A percentile compares a stretch with the other conserved stretches of the same genome.
Conservation (phyloP, 257 asterid species). For the Primulina huaijiensis region DNA sequence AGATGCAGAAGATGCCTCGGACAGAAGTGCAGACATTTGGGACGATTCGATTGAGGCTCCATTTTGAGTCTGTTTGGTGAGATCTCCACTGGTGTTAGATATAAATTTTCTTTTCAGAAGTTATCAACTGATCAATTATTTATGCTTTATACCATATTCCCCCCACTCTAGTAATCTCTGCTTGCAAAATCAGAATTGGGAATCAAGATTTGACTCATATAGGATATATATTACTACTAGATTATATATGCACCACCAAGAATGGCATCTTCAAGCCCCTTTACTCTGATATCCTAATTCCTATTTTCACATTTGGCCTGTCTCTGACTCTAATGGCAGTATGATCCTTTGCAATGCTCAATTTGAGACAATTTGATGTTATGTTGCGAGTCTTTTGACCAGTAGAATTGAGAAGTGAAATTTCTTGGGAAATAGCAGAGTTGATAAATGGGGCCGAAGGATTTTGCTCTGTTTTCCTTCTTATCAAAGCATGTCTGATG, state of each 20-base stretch:
- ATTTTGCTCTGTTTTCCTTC: background rate
- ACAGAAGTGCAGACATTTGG: conserved; percentile 99
- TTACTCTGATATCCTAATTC: background rate
- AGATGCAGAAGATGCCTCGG: conserved; percentile 98
- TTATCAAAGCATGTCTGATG: background rate
- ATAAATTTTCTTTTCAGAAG: background rate
- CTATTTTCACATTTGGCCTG: background rate
- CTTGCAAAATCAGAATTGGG: background rate
- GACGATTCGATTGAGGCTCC: conserved; percentile 99
- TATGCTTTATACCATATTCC: background rate
- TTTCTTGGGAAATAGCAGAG: background rate
- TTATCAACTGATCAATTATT: background rate
- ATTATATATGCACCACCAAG: background rate
- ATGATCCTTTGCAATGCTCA: background rate
- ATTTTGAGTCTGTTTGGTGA: conserved; percentile 65
- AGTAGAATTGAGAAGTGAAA: background rate
- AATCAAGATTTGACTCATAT: background rate
- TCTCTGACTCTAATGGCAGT: background rate
- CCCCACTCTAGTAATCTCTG: background rate
- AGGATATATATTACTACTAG: background rate
- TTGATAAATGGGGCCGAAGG: background rate
- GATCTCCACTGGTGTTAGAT: conserved; percentile 24
- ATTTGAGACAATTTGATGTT: background rate
- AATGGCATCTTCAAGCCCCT: background rate
- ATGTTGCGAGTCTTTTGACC: background rate